Evolutionary conservation across 176 grass and related monocot genomes (phyloP).

Genomic region (Oryza brachyantha): DNA sequence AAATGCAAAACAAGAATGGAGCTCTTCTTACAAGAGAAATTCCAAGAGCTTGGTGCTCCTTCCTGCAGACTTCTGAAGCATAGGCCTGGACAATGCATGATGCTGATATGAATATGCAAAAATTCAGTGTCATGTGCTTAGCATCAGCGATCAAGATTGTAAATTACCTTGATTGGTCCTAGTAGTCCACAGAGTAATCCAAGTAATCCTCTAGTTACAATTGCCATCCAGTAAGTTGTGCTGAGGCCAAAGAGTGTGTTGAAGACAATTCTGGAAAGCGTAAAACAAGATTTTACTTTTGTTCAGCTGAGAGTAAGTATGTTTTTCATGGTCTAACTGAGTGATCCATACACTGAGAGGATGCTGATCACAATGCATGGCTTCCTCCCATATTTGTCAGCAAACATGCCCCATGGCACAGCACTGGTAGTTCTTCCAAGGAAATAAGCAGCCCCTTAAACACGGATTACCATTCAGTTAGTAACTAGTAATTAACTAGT

Average conservation of each 20-base stretch:
- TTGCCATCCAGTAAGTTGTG: conserved; percentile 68
- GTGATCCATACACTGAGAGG: conserved; percentile 51
- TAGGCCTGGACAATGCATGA: conserved; percentile 54
- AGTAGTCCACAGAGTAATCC: conserved; percentile 62
- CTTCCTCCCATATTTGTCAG: conserved; percentile 77
- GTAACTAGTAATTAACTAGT: not conserved
- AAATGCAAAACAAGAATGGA: not conserved
- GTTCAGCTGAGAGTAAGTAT: not conserved
- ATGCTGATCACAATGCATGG: conserved; percentile 66
- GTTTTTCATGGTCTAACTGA: not conserved
- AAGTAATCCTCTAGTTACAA: conserved; percentile 55
- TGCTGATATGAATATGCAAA: conserved; percentile 4
- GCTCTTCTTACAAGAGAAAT: conserved; percentile 59
- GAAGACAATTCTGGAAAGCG: conserved; percentile 52
- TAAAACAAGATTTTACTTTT: not conserved
- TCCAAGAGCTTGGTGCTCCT: conserved; percentile 67
- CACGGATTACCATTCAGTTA: not conserved
- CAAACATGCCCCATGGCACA: conserved; percentile 71
- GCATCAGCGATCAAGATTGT: not conserved
- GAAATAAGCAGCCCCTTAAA: conserved; percentile 60
- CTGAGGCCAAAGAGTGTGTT: conserved; percentile 76
- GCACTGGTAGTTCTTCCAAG: conserved; percentile 63
- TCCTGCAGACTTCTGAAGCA: conserved; percentile 69
- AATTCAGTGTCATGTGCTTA: not conserved
- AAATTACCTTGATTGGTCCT: conserved; percentile 67